Evolutionary conservation across 768 basidiomycete species (phyloP), one percentile per base, ranked within the genome.

Genomic region (Hygrophorus russula): DNA sequence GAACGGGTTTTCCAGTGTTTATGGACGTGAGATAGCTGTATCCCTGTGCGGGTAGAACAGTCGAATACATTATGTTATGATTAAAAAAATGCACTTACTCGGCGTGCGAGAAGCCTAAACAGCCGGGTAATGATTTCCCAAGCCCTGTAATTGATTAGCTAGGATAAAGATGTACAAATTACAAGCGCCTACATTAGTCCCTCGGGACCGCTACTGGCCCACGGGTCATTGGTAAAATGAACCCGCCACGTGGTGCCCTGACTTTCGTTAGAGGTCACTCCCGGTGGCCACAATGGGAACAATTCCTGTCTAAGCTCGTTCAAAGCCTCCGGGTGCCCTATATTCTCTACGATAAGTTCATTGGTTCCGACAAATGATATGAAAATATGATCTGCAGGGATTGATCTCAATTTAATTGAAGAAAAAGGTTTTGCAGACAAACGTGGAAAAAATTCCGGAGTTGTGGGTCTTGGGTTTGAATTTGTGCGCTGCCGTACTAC

Each of bases 1-100:
- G 47, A 48, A 82, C 82, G 24, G 71, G 50, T 47, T 70, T 70
- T 28, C 71, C 73, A 5, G 71, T 68, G 50, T 76, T 77, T 28
- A 76, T 66, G n/a, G 72, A 67, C 18, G 83, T 73, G 51, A 78
- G 64, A 49, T 81, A 85, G n/a, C 72, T 63, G 52, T 77, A 87
- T 30, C 84, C 84, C 83, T 87, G 51, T 18, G 36, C 36, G 50
- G 34, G 20, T 39, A 49, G 17, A 44, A 39, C 15, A 36, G 20
- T 45, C 45, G 4, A 19, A 30, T n/a, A 34, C 13, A 18, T 40
- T 30, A 31, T n/a, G 41, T 39, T 47, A 31, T 37, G 18, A 48
- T 6, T 20, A 46, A 9, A 39, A 28, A 36, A 36, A 12, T 9
- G 18, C 29, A 61, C 70, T 45, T 52, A 83, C 83, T 53, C 76